Evolutionary conservation across 1,139 yeast genomes (phyloP).

Genomic region (Blastobotrys illinoisensis): DNA sequence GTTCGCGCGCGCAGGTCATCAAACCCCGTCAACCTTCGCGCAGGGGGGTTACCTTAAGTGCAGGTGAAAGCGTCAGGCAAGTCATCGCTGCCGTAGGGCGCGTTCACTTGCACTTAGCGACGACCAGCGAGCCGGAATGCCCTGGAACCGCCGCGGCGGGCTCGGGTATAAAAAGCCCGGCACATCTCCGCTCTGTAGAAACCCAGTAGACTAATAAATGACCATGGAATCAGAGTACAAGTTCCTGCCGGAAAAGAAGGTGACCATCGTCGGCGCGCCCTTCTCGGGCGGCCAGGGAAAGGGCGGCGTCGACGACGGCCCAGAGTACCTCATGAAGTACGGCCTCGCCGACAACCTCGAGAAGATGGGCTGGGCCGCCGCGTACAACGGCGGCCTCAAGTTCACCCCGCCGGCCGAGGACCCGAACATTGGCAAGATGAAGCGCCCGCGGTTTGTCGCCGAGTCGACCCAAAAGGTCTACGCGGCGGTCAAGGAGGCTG

Average conservation of each 20-base stretch:
- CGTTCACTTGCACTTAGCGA: conserved; percentile 12
- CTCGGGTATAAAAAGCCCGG: background rate
- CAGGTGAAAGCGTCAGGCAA: conserved; percentile 3
- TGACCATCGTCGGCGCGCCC: conserved; percentile 66
- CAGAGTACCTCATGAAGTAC: conserved; percentile 66
- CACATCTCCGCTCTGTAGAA: background rate
- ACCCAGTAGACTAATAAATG: background rate
- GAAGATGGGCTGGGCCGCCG: conserved; percentile 66
- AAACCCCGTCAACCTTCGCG: too few relatives aligned
- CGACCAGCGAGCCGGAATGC: background rate
- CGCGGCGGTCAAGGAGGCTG: conserved; percentile 52
- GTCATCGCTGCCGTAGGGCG: background rate
- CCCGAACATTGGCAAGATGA: conserved; percentile 45
- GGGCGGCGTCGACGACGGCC: conserved; percentile 91
- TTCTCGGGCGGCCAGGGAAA: conserved; percentile 97
- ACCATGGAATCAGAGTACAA: conserved; percentile 2
- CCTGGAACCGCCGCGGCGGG: background rate
- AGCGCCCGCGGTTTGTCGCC: conserved; percentile 73
- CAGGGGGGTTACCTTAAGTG: too few relatives aligned
- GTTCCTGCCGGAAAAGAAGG: conserved; percentile 18
- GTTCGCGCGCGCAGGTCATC: background rate
- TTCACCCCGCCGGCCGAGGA: conserved; percentile 33
- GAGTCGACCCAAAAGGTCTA: conserved; percentile 63
- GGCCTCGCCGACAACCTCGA: conserved; percentile 63
- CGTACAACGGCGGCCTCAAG: conserved; percentile 51